Base-by-base conservation (phyloP, 805 yeast species). In the Cyberlindnera mrakii region DNA sequence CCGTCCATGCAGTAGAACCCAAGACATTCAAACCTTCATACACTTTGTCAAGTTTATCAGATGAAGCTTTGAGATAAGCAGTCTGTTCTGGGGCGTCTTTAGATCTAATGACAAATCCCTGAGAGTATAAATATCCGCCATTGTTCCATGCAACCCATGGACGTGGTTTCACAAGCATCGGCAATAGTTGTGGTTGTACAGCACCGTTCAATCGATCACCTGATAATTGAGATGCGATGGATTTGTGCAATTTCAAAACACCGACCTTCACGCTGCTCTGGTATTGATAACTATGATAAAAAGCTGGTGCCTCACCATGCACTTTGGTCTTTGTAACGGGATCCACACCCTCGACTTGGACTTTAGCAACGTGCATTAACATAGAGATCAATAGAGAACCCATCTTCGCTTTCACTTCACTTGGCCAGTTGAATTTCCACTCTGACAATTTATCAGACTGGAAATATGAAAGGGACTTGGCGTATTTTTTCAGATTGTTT, bases 1-100 rank as follows among this genome's bases (percentile, higher is more conserved):
- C 82, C 1, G 97, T 85, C 99, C 99, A 93, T 0, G 96, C 74
- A 2, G 98, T 85, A 33, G 72, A 67, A 7, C 98, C 98, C 43
- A 91, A 65, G 13, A 85, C 91, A 58, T 88, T 89, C 46, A 90
- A 70, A 4, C 97, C 98, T 40, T 77, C 74, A 55, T 82, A 85
- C 14, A 93, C 84, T 13, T 70, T 64, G 33, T 77, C 78, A 46
- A 93, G 65, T 23, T 81, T 71, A 25, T 78, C 80, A 9, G 88
- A 77, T 2, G 96, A 96, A 0, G 95, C 93, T 54, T 79, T 82
- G 40, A 91, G 70, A 58, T 93, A 93, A 0, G 96, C 96, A 20
- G 74, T 63, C 50, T 93, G 96, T 63, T 93, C 99, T 2, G 93
- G 87, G 1, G 95, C 78, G 54, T 85, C 90, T 54, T 77, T 85